Evolutionary conservation across 2,329 filamentous ascomycete genomes (phyloP), one percentile per base, ranked within the genome.

Genomic region (Aspergillus sp.): DNA sequence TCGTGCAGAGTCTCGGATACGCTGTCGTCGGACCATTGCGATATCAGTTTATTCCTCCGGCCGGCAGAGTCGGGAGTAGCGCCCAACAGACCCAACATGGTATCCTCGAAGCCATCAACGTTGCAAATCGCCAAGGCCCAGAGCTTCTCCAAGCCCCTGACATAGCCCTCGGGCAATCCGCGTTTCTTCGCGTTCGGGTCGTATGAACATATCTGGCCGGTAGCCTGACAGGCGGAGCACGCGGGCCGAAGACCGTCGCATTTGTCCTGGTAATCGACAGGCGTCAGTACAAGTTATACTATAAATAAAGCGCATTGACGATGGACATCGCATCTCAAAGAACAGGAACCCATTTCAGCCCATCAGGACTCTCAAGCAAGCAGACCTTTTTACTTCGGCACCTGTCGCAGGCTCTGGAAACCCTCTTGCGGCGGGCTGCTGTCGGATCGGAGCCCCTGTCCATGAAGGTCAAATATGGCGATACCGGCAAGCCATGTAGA

Each of bases 161-260:
- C 63, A 47, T 67, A 67, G 24, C 63, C 63, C 41, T 66, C 63
- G 2, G 63, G 63, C 11, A 66, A 44, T 12, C 63, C 63, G 32
- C 63, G 56, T 42, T 66, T 66, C 44, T 65, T 66, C 29, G 55
- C 60, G 34, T 56, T 53, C 8, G 62, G 58, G 32, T 66, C 58
- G 44, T 67, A 67, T 16, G 56, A 58, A 35, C 63, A 67, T 19
- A 53, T 45, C 31, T 61, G 57, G 36, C 54, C 55, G 6, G 60
- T 57, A 14, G 49, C 53, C 34, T 52, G 51, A 37, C 63, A 67
- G 36, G 60, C 59, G 17, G 60, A 59, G 36, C 63, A 67, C 26
- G 57, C 49, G 22, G 63, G 63, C 40, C 58, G 58, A 19, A 52
- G 44, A 11, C 63, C 63, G 42, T 67, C 63, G 40, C 63, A 67